These are phyloP conservation scores for Aspergillus arachidicola DNA, from an alignment of 2,329 filamentous ascomycete genomes.

Conservation along the genomic window DNA sequence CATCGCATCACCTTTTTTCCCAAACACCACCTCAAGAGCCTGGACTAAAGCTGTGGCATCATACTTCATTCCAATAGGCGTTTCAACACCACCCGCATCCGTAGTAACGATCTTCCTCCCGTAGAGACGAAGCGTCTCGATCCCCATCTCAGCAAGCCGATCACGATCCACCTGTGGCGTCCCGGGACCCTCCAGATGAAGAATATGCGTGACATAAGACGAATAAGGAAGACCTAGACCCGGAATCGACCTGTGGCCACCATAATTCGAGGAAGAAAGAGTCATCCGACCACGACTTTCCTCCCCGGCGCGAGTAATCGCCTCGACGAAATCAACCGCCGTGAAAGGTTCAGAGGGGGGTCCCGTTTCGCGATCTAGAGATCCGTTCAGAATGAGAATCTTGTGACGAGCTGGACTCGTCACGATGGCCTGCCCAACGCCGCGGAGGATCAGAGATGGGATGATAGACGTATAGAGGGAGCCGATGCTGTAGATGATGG, in stretches of 20 bases:
- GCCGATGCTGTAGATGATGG: conserved; percentile 90
- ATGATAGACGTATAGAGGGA: conserved; percentile 88
- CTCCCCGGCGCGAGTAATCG: conserved; percentile 73
- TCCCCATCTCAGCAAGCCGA: conserved; percentile 66
- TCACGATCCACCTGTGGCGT: conserved; percentile 71
- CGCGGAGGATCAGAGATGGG: conserved; percentile 76
- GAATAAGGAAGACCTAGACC: conserved; percentile 53
- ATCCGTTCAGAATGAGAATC: conserved; percentile 83
- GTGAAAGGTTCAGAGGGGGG: conserved; percentile 66
- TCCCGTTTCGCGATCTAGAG: conserved; percentile 82
- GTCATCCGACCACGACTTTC: conserved; percentile 60
- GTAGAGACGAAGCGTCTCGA: conserved; percentile 77
- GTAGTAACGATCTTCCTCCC: conserved; percentile 58
- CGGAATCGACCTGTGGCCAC: conserved; percentile 9
- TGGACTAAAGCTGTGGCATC: conserved; percentile 74
- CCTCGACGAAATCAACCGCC: conserved; percentile 78
- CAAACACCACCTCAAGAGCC: conserved; percentile 76
- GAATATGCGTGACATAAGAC: conserved; percentile 78
- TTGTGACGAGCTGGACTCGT: conserved; percentile 62
- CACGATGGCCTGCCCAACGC: conserved; percentile 68
- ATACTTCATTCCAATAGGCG: conserved; percentile 64
- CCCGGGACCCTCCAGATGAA: conserved; percentile 73
- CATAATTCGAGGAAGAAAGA: conserved; percentile 8
- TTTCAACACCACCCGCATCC: conserved; percentile 46
- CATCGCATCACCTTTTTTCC: conserved; percentile 60